Evolutionary conservation across 495 filamentous ascomycete species (phyloP), one percentile per base, ranked within the genome.

Genomic region (Talaromyces trachyspermus): DNA sequence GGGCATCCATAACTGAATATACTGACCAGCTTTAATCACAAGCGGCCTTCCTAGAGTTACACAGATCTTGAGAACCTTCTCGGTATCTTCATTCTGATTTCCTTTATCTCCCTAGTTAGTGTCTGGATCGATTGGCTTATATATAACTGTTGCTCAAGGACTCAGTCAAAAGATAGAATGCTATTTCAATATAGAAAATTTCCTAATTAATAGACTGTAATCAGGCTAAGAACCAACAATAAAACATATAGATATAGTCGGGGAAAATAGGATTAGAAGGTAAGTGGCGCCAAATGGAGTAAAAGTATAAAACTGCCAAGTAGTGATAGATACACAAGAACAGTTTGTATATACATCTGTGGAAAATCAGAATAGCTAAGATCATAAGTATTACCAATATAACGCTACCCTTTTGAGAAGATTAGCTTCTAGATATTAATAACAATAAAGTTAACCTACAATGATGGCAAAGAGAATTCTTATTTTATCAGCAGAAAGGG

Each of bases 1-100:
- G 9, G 54, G 57, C 24, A 60, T 54, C 60, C 42, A 63, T 6
- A 63, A 48, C 27, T 40, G 26, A 33, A 63, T 50, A 32, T 59
- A 55, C 42, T 63, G 50, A 15, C 58, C 49, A 27, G 57, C 59
- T 30, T 59, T 36, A 11, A 61, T 44, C 33, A 48, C 14, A 40
- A 59, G 24, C 3, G 29, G 29, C 10, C 29, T 33, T 11, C 29
- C 29, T 8, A 33, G 29, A 33, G 29, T 33, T n/a, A 33, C 29
- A 11, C 29, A 14, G 1, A 33, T 33, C 29, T 33, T 33, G 1
- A 33, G 12, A 14, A 33, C 15, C 11, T 14, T 11, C 29, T 14
- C 29, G 29, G 15, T 14, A 33, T 33, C 29, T 33, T 33, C 15
- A n/a, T n/a, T 5, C 29, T n/a, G 29, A n/a, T 33, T 33, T 14